Evolutionary conservation across 208 protist genomes (phyloP), one percentile per base, ranked within the genome.

Genomic region (Phytomonas sp.): DNA sequence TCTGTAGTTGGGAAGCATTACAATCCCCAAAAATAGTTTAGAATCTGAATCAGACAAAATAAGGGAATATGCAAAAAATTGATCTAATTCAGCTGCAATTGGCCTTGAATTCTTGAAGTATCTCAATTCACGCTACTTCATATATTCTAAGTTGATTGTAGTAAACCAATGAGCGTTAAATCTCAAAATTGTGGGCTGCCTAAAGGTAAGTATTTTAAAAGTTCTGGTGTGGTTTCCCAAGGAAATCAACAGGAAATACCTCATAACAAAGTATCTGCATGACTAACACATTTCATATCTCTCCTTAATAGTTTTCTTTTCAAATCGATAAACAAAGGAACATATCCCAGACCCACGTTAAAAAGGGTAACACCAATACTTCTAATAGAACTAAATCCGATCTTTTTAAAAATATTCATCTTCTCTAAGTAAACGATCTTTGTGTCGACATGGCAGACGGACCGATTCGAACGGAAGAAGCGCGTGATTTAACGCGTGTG

Each of bases 401-500:
- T 23, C 2, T 33, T 51, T 65, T 37, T 51, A 60, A 60, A n/a
- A 26, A 7, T 65, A 65, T 65, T 65, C 13, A 33, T 65, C 13
- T 26, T 37, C 13, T 46, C 23, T 17, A 20, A 60, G 20, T 51
- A 59, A 65, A 26, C 20, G n/a, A 65, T 51, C 20, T 65, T 4
- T 51, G 33, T 51, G 36, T 4, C 23, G 36, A 65, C 61, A 96
- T 92, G 86, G 56, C 84, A 13, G 87, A 89, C 67, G 68, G 77
- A 33, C 80, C 66, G 4, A 92, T 96, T 74, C 91, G 90, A 15
- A 93, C 91, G 9, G 88, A 92, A 62, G 97, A 98, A 81, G 91
- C 89, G n/a, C 96, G 97, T 70, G 97, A 99, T 75, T 81, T 99
- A 40, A 98, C 95, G 17, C 86, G 97, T 26, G 94, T 99, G 32